These are phyloP conservation scores for Zalerion maritima DNA, from an alignment of 495 filamentous ascomycete genomes.

Conservation along the genomic window DNA sequence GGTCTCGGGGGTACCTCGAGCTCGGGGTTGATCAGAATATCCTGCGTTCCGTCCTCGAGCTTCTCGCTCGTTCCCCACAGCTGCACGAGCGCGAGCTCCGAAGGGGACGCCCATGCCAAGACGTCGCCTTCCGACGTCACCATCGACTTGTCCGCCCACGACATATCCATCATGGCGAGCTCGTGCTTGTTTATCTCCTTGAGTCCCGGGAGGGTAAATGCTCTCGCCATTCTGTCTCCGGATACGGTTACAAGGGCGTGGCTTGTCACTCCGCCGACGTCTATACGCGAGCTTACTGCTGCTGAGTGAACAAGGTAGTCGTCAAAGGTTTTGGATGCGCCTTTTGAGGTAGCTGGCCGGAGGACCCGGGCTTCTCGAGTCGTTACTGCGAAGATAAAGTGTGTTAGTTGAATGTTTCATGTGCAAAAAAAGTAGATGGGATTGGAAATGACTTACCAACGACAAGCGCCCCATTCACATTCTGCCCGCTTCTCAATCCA, in stretches of 20 bases:
- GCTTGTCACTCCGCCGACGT: too few relatives aligned
- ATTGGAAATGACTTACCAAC: slow-evolving; percentile 24
- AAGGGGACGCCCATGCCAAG: slow-evolving; percentile 78
- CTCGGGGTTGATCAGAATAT: slow-evolving; percentile 64
- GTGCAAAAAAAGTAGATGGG: background rate
- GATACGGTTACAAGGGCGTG: slow-evolving; percentile 74
- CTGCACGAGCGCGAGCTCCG: slow-evolving; percentile 64
- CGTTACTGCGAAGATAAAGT: slow-evolving; percentile 45
- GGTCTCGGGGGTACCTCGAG: slow-evolving; percentile 62
- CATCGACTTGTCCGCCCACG: slow-evolving; percentile 47
- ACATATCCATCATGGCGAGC: slow-evolving; percentile 54
- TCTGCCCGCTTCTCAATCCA: slow-evolving; percentile 51
- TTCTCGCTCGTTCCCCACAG: slow-evolving; percentile 60
- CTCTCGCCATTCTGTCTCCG: slow-evolving; percentile 59
- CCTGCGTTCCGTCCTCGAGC: slow-evolving; percentile 37
- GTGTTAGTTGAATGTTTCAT: slow-evolving; percentile 3
- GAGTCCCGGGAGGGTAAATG: slow-evolving; percentile 71
- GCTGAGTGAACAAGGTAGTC: slow-evolving; percentile 67
- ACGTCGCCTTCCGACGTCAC: slow-evolving; percentile 67
- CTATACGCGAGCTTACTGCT: too few relatives aligned
- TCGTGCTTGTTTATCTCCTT: slow-evolving; percentile 65
- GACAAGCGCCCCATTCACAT: slow-evolving; percentile 54
- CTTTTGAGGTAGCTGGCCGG: slow-evolving; percentile 69
- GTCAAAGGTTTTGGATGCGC: slow-evolving; percentile 79
- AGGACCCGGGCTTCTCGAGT: slow-evolving; percentile 66